Evolutionary conservation across 495 filamentous ascomycete species (phyloP).

Genomic region (Xylaria palmicola): DNA sequence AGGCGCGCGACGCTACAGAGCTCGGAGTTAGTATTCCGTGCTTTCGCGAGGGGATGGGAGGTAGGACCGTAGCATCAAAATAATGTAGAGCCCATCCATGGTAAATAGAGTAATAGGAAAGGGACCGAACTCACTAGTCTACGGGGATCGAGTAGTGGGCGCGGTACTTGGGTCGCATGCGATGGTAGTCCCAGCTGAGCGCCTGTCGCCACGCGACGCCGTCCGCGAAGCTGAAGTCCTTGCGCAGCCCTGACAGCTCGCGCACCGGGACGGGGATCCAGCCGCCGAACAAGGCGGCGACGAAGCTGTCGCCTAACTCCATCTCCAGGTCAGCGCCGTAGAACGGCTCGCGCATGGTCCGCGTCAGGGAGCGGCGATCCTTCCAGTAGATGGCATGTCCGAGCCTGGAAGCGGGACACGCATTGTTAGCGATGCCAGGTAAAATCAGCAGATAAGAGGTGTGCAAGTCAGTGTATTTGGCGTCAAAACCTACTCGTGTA

Average conservation of each 20-base stretch:
- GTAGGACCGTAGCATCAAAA: too few species aligned
- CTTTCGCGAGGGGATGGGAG: too few species aligned
- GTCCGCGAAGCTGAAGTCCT: constrained; percentile 27
- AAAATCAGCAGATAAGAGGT: too few species aligned
- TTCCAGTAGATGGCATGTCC: constrained; percentile 42
- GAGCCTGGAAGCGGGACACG: constrained; percentile 25
- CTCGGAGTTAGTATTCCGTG: background rate
- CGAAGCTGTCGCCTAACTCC: constrained; percentile 43
- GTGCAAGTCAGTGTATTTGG: background rate
- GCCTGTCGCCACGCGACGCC: constrained; percentile 39
- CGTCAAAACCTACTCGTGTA: constrained; percentile 38
- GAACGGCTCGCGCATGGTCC: constrained; percentile 36
- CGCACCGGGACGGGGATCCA: constrained; percentile 38
- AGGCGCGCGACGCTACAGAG: constrained; percentile 20
- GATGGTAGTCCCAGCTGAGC: constrained; percentile 36
- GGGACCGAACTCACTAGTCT: constrained; percentile 30
- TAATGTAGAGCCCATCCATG: too few species aligned
- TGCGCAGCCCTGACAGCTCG: background rate
- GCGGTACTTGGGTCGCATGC: constrained; percentile 33
- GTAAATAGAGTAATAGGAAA: background rate
- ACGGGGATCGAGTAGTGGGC: constrained; percentile 38
- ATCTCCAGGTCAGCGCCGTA: constrained; percentile 42
- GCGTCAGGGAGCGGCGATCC: constrained; percentile 33
- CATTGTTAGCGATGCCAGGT: constrained; percentile 6
- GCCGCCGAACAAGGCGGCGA: constrained; percentile 39